Percentiles rank a stretch among this genome's conserved stretches.
These are phyloP conservation scores for Penicillium macrosclerotiorum DNA, from an alignment of 495 filamentous ascomycete genomes.

Conservation along the genomic window DNA sequence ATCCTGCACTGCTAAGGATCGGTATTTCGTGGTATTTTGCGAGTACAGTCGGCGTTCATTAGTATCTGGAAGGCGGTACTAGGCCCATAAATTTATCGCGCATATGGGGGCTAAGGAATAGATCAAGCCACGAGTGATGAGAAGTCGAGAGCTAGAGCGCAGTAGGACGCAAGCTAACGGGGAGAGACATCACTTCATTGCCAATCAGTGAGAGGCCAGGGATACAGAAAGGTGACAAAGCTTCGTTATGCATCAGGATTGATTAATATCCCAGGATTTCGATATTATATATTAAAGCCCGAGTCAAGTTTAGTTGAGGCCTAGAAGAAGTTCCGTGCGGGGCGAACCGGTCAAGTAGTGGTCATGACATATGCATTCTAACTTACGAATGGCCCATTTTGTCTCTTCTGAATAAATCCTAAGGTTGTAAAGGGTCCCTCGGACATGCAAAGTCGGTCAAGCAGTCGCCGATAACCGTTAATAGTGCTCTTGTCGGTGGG, in stretches of 20 bases:
- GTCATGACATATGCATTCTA: not conserved
- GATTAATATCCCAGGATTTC: not conserved
- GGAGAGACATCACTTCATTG: not conserved
- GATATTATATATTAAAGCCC: not conserved
- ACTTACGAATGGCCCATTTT: not conserved
- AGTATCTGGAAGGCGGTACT: not conserved
- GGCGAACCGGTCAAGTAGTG: not conserved
- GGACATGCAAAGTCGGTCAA: not conserved
- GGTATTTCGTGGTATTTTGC: not conserved
- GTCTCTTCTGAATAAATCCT: not conserved
- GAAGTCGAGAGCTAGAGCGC: not conserved
- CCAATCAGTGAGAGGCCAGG: not conserved
- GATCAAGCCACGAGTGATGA: not conserved
- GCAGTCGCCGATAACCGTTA: not conserved
- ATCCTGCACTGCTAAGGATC: not conserved
- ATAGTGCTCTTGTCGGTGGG: not conserved
- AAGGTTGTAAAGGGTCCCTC: not conserved
- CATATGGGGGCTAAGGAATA: slow-evolving; percentile 2
- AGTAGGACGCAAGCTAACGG: not conserved
- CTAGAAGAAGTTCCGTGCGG: not conserved
- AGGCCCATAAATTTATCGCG: slow-evolving; percentile 1
- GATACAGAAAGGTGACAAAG: not conserved
- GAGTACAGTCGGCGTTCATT: not conserved
- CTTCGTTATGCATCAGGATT: not conserved
- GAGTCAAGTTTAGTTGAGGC: not conserved